Conservation (phyloP, 2,329 filamentous ascomycete species). For the Daldinia eschscholtzii region DNA sequence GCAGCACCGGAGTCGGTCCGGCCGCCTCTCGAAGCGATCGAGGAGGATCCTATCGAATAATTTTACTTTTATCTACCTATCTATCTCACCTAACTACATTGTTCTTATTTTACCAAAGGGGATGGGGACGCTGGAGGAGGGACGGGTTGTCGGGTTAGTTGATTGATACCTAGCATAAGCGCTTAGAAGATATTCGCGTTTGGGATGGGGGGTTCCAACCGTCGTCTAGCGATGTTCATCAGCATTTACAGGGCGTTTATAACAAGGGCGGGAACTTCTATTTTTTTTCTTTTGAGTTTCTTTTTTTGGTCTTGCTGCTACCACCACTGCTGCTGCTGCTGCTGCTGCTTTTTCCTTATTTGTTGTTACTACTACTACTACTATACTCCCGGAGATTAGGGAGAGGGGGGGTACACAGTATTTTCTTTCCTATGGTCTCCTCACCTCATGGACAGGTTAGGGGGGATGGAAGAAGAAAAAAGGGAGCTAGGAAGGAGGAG, state of each 20-base stretch:
- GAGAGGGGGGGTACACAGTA: not conserved
- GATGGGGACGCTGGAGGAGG: not conserved
- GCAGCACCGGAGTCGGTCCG: slow-evolving; percentile 66
- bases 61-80: slow-evolving; percentile 18
- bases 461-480: slow-evolving; percentile 8
- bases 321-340: no score
- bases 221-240: slow-evolving; percentile 33
- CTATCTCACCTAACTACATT: not conserved
- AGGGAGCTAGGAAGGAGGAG: slow-evolving; percentile 3
- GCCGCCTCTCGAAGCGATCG: slow-evolving; percentile 63
- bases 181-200: slow-evolving; percentile 41
- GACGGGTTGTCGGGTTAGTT: slow-evolving; percentile 8
- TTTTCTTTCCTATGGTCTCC: slow-evolving; percentile 1
- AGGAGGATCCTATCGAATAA: slow-evolving; percentile 64
- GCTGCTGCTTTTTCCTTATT: not conserved
- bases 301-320: slow-evolving; percentile 16
- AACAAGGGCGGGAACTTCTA: slow-evolving; percentile 22
- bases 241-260: slow-evolving; percentile 52
- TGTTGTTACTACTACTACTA: not conserved
- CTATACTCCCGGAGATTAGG: not conserved
- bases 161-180: slow-evolving; percentile 42
- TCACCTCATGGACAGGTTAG: slow-evolving; percentile 2
- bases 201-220: slow-evolving; percentile 15
- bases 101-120: slow-evolving; percentile 14
- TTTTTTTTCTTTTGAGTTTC: slow-evolving; percentile 5